A percentile compares a stretch with the other conserved stretches of the same genome.
Evolutionary conservation across 2,329 filamentous ascomycete genomes (phyloP).

Genomic region (Biscogniauxia marginata): DNA sequence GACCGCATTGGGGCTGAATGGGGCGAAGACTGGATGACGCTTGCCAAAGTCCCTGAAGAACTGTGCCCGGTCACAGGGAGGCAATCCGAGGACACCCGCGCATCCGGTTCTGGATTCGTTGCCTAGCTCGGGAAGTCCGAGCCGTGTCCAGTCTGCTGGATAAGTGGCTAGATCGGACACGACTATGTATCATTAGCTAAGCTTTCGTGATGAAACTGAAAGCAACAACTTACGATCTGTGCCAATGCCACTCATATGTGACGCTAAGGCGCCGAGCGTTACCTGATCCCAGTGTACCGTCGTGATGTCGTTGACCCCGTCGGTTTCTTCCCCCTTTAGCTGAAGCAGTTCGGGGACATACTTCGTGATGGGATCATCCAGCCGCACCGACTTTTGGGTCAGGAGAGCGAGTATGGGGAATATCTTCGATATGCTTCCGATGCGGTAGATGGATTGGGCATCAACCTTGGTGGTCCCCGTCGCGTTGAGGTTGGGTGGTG

Average conservation of each 20-base stretch:
- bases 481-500: conserved; percentile 32
- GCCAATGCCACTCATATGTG: conserved; percentile 30
- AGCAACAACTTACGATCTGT: conserved; percentile 20
- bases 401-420: conserved; percentile 25
- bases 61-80: conserved; percentile 23
- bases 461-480: conserved; percentile 29
- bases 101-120: conserved; percentile 24
- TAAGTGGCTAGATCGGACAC: conserved; percentile 21
- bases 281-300: conserved; percentile 27
- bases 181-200: conserved; percentile 19
- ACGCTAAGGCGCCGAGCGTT: conserved; percentile 24
- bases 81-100: conserved; percentile 26
- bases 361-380: conserved; percentile 25
- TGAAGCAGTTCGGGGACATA: conserved; percentile 28
- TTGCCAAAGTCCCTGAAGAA: conserved; percentile 32
- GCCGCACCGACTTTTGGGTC: conserved; percentile 18
- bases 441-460: conserved; percentile 36
- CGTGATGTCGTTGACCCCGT: conserved; percentile 23
- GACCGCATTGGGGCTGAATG: conserved; percentile 25
- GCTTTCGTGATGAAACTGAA: neutral
- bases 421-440: conserved; percentile 40
- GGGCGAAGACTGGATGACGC: conserved; percentile 26
- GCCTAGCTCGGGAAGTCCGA: conserved; percentile 22
- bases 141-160: conserved; percentile 21
- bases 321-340: conserved; percentile 20